Percentiles rank a stretch among this genome's conserved stretches.
Conservation (phyloP, 352 stramenopile genomes). For the Phytophthora fragariae region DNA sequence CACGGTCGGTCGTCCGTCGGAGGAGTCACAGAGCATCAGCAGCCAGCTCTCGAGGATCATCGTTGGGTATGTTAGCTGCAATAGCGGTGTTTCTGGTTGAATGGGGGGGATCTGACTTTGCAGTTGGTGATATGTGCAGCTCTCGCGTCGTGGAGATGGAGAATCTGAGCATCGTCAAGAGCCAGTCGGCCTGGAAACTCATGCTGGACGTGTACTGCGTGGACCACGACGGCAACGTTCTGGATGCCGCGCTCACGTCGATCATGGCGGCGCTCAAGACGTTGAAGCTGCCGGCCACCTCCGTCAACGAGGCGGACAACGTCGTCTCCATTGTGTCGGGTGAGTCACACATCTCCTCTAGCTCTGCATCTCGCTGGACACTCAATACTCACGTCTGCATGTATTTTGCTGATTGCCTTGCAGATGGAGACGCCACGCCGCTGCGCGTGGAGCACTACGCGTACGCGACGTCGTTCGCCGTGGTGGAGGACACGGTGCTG, state of each 20-base stretch:
- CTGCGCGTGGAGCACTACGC: conserved; percentile 67
- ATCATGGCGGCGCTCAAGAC: conserved; percentile 78
- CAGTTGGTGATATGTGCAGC: conserved; percentile 24
- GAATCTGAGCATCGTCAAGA: conserved; percentile 72
- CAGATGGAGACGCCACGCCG: conserved; percentile 58
- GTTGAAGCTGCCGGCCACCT: conserved; percentile 66
- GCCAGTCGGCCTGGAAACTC: conserved; percentile 84
- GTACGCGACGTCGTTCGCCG: conserved; percentile 73
- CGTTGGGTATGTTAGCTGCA: conserved; percentile 50
- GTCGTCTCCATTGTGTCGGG: conserved; percentile 73
- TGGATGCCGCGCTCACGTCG: conserved; percentile 73
- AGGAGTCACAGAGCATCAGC: conserved; percentile 80
- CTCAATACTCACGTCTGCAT: conserved; percentile 3
- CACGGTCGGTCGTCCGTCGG: conserved; percentile 69
- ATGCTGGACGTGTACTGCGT: conserved; percentile 85
- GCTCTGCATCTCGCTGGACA: neutral
- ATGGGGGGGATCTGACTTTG: conserved; percentile 1
- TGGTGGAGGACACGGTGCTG: conserved; percentile 64
- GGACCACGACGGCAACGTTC: conserved; percentile 85
- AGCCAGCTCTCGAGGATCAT: conserved; percentile 82
- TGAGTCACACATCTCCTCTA: conserved; percentile 14
- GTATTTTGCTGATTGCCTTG: conserved; percentile 5
- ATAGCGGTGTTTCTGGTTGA: neutral
- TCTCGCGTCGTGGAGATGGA: conserved; percentile 85
- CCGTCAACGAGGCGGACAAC: conserved; percentile 71